phyloP scores from a whole-genome alignment of 257 asterid species.

The Rubia yunnanensis region DNA sequence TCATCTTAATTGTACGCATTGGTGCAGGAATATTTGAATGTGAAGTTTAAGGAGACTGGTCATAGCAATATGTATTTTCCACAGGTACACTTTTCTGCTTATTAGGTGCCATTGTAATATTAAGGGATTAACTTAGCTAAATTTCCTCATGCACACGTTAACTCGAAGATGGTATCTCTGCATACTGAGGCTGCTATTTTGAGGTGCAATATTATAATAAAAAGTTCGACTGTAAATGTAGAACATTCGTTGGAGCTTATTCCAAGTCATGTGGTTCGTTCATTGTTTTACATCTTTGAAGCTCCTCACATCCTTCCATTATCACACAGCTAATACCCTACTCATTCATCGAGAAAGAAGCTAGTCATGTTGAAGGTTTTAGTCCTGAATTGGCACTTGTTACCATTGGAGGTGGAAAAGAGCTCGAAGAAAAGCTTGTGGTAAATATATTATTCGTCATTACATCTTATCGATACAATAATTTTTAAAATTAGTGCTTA shows the following conservation, averaged over 20 bases:
- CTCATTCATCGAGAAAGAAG: slow-evolving; percentile 94
- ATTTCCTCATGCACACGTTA: background rate
- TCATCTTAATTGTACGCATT: background rate
- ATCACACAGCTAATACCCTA: slow-evolving; percentile 77
- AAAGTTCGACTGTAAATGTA: background rate
- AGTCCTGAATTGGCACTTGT: slow-evolving; percentile 96
- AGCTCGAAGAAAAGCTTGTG: slow-evolving; percentile 98
- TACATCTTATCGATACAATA: background rate
- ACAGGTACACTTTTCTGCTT: slow-evolving; percentile 36
- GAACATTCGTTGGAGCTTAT: background rate
- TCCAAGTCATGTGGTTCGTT: background rate
- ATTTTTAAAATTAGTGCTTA: slow-evolving; percentile 9
- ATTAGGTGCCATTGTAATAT: background rate
- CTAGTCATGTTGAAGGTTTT: slow-evolving; percentile 96
- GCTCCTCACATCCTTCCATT: slow-evolving; percentile 7
- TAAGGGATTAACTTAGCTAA: background rate
- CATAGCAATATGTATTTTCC: slow-evolving; percentile 99
- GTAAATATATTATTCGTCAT: slow-evolving; percentile 31
- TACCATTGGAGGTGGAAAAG: slow-evolving; percentile 98
- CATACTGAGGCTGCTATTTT: background rate
- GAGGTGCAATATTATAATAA: background rate
- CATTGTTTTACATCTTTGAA: background rate
- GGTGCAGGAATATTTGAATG: slow-evolving; percentile 89
- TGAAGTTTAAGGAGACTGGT: slow-evolving; percentile 95
- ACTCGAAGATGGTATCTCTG: background rate